Conservation (phyloP, 2,329 filamentous ascomycete species). For the Exophiala viscosa region DNA sequence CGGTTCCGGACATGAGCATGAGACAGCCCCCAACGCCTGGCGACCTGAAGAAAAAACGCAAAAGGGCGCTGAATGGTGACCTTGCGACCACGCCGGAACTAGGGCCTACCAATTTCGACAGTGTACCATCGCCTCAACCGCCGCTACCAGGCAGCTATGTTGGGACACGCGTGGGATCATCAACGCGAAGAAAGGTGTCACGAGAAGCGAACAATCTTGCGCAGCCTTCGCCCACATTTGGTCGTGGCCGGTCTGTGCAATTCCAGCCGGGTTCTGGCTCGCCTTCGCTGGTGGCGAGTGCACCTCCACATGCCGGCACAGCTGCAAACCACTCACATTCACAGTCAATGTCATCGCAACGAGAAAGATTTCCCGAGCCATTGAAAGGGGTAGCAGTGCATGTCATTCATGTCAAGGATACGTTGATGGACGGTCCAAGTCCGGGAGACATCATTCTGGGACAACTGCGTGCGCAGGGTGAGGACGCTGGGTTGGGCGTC, state of each 20-base stretch:
- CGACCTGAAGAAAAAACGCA: slow-evolving; percentile 37
- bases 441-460: slow-evolving; percentile 64
- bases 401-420: slow-evolving; percentile 93
- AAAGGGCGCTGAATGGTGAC: slow-evolving; percentile 32
- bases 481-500: slow-evolving; percentile 66
- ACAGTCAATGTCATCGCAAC: not conserved
- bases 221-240: not conserved
- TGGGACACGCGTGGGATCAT: slow-evolving; percentile 13
- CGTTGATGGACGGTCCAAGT: slow-evolving; percentile 64
- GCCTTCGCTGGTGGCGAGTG: not conserved
- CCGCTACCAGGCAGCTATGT: slow-evolving; percentile 14
- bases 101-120: slow-evolving; percentile 11
- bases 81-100: slow-evolving; percentile 23
- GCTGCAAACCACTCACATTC: not conserved
- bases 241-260: slow-evolving; percentile 10
- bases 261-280: slow-evolving; percentile 12
- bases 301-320: not conserved
- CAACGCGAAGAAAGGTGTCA: slow-evolving; percentile 10
- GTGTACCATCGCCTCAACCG: slow-evolving; percentile 10
- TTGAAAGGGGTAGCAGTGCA: slow-evolving; percentile 74
- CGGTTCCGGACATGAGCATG: slow-evolving; percentile 14
- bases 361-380: slow-evolving; percentile 19
- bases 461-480: slow-evolving; percentile 66
- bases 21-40: slow-evolving; percentile 20
- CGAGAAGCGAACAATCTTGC: slow-evolving; percentile 11